Evolutionary conservation across 805 yeast species (phyloP).

Genomic region (Blastobotrys peoriensis): DNA sequence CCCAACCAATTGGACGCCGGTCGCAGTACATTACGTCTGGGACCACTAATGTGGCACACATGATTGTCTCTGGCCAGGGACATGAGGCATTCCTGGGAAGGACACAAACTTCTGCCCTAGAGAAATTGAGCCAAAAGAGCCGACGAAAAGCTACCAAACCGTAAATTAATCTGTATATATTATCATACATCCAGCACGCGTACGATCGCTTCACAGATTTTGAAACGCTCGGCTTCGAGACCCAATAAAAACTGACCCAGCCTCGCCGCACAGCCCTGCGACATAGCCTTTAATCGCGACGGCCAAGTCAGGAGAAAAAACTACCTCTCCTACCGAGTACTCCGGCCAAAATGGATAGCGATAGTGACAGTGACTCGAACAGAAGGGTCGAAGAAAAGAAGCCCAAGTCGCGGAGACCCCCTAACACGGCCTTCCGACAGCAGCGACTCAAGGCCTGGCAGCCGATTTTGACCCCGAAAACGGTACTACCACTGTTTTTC

Average conservation of each 20-base stretch:
- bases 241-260: too few species aligned
- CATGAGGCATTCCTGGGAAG: conserved; percentile 68
- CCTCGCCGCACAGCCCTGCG: too few species aligned
- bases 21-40: conserved; percentile 68
- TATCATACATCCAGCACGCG: too few species aligned
- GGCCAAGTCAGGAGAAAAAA: too few species aligned
- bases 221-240: too few species aligned
- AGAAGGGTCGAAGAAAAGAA: conserved; percentile 25
- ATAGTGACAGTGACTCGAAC: conserved; percentile 29
- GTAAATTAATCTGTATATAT: too few species aligned
- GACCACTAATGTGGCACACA: conserved; percentile 67
- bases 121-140: conserved; percentile 21
- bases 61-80: conserved; percentile 60
- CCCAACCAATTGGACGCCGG: conserved; percentile 51
- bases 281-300: too few species aligned
- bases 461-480: conserved; percentile 87
- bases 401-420: conserved; percentile 36
- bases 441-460: conserved; percentile 67
- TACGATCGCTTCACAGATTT: too few species aligned
- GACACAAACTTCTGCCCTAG: conserved; percentile 59
- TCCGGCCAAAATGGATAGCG: conserved; percentile 27
- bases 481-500: conserved; percentile 80
- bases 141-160: conserved; percentile 3
- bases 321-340: too few species aligned
- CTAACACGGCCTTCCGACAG: conserved; percentile 42